These are phyloP conservation scores for Diaporthe helianthi DNA, from an alignment of 2,329 filamentous ascomycete genomes.

Conservation along the genomic window DNA sequence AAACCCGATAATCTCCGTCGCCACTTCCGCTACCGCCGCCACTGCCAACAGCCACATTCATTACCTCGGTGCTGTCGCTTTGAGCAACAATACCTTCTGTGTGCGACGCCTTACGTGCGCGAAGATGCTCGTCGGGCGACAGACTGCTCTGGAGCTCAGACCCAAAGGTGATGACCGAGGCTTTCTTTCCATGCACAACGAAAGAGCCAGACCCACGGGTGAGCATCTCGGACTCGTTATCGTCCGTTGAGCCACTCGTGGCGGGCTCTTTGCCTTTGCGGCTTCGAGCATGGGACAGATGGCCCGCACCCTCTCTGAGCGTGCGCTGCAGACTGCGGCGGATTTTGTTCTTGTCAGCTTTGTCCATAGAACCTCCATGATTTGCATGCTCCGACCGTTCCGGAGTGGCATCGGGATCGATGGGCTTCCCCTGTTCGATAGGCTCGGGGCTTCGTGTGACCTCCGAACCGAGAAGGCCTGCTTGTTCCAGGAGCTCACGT, in stretches of 20 bases:
- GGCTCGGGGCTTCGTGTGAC: constrained; percentile 51
- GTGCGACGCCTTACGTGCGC: constrained; percentile 63
- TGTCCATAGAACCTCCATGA: constrained; percentile 46
- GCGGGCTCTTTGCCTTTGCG: constrained; percentile 77
- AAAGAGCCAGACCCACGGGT: constrained; percentile 86
- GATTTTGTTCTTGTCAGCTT: constrained; percentile 70
- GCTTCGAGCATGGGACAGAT: constrained; percentile 71
- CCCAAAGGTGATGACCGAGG: constrained; percentile 95
- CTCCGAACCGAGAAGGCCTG: constrained; percentile 64
- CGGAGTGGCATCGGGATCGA: constrained; percentile 50
- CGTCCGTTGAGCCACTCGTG: constrained; percentile 60
- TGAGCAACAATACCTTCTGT: constrained; percentile 32
- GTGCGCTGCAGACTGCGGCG: constrained; percentile 90
- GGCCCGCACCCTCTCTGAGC: constrained; percentile 78
- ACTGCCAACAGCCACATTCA: constrained; percentile 26
- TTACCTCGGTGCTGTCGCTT: constrained; percentile 42
- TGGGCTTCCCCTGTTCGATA: constrained; percentile 48
- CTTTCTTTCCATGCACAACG: constrained; percentile 97
- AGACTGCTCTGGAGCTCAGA: constrained; percentile 81
- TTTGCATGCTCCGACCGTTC: constrained; percentile 43
- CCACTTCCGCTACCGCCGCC: constrained; percentile 31
- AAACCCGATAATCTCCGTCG: constrained; percentile 59
- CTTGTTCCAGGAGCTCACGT: constrained; percentile 70
- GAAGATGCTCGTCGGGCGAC: constrained; percentile 74
- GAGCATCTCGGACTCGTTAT: constrained; percentile 70